A percentile compares a stretch with the other conserved stretches of the same genome.
Conservation (phyloP, 139 green algal species). For the Pedinophyceae sp. region DNA sequence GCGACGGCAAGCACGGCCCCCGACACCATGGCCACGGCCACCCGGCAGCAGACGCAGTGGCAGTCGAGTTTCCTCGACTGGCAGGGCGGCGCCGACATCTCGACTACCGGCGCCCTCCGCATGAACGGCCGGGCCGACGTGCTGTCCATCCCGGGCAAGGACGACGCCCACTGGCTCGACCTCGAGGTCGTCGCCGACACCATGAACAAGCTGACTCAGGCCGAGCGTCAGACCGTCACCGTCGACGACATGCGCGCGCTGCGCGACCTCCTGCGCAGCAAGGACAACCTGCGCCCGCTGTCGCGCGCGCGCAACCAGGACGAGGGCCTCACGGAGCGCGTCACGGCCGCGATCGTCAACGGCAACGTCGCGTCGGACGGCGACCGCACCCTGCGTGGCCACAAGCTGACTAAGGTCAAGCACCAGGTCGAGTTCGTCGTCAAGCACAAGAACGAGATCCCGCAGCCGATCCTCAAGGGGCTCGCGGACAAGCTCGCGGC, state of each 20-base stretch:
- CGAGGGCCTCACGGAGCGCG: constrained; percentile 13
- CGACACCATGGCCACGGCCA: no score
- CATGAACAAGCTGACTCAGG: constrained; percentile 66
- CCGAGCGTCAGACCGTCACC: constrained; percentile 71
- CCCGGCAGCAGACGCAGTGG: no score
- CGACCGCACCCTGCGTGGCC: no score
- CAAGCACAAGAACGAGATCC: constrained; percentile 67
- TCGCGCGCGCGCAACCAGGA: constrained; percentile 35
- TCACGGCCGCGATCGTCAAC: constrained; percentile 47
- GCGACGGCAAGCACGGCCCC: no score
- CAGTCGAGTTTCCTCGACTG: no score
- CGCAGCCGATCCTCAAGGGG: constrained; percentile 83
- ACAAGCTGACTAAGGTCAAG: constrained; percentile 63
- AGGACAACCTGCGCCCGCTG: no score
- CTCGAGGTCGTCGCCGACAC: constrained; percentile 85
- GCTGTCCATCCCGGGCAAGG: constrained; percentile 42
- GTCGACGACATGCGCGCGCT: constrained; percentile 51
- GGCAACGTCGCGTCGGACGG: constrained; percentile 84
- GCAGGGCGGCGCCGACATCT: no score
- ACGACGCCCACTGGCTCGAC: constrained; percentile 69
- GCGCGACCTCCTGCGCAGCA: not conserved
- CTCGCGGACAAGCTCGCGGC: constrained; percentile 79
- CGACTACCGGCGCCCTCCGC: constrained; percentile 25
- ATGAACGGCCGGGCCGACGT: constrained; percentile 49
- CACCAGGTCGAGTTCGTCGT: constrained; percentile 70